These are phyloP conservation scores for Neurospora sp. DNA, from an alignment of 2,329 filamentous ascomycete genomes.

Conservation along the genomic window DNA sequence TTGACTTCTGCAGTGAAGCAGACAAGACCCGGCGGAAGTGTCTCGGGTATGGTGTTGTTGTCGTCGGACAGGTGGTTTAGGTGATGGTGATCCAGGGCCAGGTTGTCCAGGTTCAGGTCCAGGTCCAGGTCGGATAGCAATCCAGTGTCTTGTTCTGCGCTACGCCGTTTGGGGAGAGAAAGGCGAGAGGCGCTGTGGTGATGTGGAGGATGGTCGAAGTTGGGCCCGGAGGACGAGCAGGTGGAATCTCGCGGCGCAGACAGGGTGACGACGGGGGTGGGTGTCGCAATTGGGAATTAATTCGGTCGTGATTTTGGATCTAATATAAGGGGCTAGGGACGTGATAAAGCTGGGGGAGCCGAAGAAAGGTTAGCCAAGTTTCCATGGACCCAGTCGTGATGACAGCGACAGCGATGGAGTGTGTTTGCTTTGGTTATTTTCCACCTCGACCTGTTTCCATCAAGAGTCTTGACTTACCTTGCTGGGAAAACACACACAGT, in stretches of 20 bases:
- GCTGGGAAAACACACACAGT: neutral
- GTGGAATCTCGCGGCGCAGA: slow-evolving; percentile 34
- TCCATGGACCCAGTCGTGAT: neutral
- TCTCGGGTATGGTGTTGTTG: slow-evolving; percentile 16
- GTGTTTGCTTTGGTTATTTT: neutral
- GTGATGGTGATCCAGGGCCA: neutral
- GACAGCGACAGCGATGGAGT: neutral
- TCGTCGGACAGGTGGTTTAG: neutral
- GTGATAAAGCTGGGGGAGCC: neutral
- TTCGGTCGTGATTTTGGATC: neutral
- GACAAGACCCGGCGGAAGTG: slow-evolving; percentile 14
- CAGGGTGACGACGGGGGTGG: slow-evolving; percentile 34
- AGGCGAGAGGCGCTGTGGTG: neutral
- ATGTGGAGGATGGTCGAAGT: neutral
- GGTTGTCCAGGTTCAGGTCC: neutral
- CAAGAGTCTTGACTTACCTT: neutral
- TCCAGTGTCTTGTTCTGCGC: slow-evolving; percentile 24
- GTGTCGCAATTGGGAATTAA: neutral
- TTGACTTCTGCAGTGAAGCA: slow-evolving; percentile 22
- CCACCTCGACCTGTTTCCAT: neutral
- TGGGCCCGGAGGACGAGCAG: slow-evolving; percentile 31
- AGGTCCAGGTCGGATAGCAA: slow-evolving; percentile 3
- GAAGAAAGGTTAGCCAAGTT: neutral
- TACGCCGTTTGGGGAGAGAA: slow-evolving; percentile 14
- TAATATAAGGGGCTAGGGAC: neutral